Evolutionary conservation across 805 yeast species (phyloP), one percentile per base, ranked within the genome.

Genomic region (Jamesozyma gamospora): DNA sequence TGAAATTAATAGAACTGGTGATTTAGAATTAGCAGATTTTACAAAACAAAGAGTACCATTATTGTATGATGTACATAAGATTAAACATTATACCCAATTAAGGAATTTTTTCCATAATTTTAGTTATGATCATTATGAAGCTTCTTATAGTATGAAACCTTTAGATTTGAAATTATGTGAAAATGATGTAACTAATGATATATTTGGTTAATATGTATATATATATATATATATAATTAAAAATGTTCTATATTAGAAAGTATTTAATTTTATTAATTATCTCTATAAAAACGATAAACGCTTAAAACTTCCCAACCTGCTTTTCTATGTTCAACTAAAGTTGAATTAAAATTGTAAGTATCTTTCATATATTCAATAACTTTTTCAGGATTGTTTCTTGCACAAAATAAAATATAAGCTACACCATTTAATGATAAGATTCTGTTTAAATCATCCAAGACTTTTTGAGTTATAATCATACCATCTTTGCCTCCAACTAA

Each of bases 271-370:
- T n/a, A 16, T 4, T 30, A 1, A 28, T 24, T 35, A 19, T 24
- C 14, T 33, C 44, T 48, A 5, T 42, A 53, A 51, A 88, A 84
- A 46, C 77, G 69, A 61, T 80, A 76, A 8, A 90, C 80, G 40
- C 84, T 74, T 28, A 92, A 65, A 10, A 82, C 90, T 60, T 92
- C 98, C 96, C 97, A 87, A 0, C 97, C 97, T 1, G 96, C 95
- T 52, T 83, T 84, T 40, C 96, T 69, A 33, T 69, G 68, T 4
- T 76, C 71, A 1, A 85, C 65, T n/a, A 62, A 49, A 2, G 65
- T 63, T 1, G 73, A 74, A 0, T 40, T 39, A 86, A 95, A 90
- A 10, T 55, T 51, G 14, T 18, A 14, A 2, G 47, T 40, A 13
- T 51, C 39, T 10, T 15, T 13, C 77, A 85, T 79, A 2, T 38